These are phyloP conservation scores for Fusarium protoensiforme DNA, from an alignment of 2,329 filamentous ascomycete genomes.

Conservation along the genomic window DNA sequence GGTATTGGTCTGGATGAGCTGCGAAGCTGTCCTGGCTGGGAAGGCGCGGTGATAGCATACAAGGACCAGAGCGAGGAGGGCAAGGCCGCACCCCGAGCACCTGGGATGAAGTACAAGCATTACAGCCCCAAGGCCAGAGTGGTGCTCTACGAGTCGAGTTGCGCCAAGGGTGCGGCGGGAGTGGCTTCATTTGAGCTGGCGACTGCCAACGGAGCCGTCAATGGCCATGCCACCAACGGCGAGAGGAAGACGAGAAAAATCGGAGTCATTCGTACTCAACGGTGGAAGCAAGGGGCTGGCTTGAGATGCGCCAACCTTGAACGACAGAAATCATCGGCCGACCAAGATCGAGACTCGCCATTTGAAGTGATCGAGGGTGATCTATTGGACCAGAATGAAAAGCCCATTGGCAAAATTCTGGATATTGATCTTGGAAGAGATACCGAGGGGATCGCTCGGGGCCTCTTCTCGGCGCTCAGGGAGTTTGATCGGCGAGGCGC, in stretches of 20 bases:
- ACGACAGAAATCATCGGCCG: constrained; percentile 30
- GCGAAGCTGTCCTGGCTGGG: constrained; percentile 81
- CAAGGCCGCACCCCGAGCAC: constrained; percentile 77
- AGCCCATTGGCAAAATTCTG: constrained; percentile 59
- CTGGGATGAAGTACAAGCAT: constrained; percentile 99
- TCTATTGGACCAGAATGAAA: constrained; percentile 48
- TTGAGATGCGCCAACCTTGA: constrained; percentile 48
- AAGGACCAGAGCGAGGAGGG: constrained; percentile 77
- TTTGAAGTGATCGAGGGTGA: constrained; percentile 56
- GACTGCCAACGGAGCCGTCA: constrained; percentile 30
- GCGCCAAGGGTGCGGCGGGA: constrained; percentile 48
- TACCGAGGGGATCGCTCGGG: constrained; percentile 81
- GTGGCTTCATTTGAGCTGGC: constrained; percentile 51
- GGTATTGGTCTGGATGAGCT: constrained; percentile 87
- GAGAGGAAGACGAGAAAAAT: constrained; percentile 47
- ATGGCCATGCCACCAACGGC: constrained; percentile 37
- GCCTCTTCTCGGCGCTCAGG: constrained; percentile 86
- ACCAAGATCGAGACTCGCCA: constrained; percentile 44
- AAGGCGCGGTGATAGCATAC: constrained; percentile 80
- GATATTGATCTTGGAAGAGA: constrained; percentile 80
- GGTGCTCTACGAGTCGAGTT: constrained; percentile 77
- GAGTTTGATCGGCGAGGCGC: constrained; percentile 84
- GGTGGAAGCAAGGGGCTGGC: constrained; percentile 61
- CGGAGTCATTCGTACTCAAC: constrained; percentile 66
- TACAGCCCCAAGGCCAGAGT: constrained; percentile 93